phyloP scores from a whole-genome alignment of 73 alveolate species.

The Paramecium pentaurelia region DNA sequence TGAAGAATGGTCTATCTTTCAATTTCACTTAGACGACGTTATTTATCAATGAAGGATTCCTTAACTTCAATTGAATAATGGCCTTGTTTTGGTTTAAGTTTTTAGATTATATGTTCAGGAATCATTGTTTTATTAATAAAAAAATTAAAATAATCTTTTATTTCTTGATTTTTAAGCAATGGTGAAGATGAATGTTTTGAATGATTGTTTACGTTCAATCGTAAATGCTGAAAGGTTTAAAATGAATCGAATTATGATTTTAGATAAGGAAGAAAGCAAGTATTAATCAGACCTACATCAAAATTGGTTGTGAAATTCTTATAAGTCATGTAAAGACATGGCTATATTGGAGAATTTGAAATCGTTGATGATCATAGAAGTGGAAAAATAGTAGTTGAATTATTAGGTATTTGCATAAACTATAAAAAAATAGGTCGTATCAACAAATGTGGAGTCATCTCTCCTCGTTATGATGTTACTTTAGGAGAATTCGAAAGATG shows the following conservation, averaged over 20 bases:
- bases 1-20: not conserved
- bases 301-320: slow-evolving; percentile 96
- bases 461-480: slow-evolving; percentile 94
- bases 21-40: not conserved
- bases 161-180: slow-evolving; percentile 49
- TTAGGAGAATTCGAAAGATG: slow-evolving; percentile 79
- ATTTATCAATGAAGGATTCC: not conserved
- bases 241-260: slow-evolving; percentile 73
- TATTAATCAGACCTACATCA: slow-evolving; percentile 94
- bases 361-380: slow-evolving; percentile 97
- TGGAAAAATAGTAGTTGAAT: slow-evolving; percentile 95
- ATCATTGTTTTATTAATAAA: not conserved
- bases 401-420: slow-evolving; percentile 59
- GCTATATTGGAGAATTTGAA: slow-evolving; percentile 96
- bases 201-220: slow-evolving; percentile 88
- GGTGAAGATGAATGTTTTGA: slow-evolving; percentile 94
- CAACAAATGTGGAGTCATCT: slow-evolving; percentile 97
- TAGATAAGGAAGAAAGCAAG: slow-evolving; percentile 67
- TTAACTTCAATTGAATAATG: not conserved
- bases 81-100: not conserved
- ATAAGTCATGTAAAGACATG: slow-evolving; percentile 94
- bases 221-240: slow-evolving; percentile 95
- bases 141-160: not conserved
- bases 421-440: slow-evolving; percentile 70
- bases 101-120: not conserved